A percentile compares a stretch with the other conserved stretches of the same genome.
phyloP scores from a whole-genome alignment of 441 rosid genomes.

The Gossypium lobatum region DNA sequence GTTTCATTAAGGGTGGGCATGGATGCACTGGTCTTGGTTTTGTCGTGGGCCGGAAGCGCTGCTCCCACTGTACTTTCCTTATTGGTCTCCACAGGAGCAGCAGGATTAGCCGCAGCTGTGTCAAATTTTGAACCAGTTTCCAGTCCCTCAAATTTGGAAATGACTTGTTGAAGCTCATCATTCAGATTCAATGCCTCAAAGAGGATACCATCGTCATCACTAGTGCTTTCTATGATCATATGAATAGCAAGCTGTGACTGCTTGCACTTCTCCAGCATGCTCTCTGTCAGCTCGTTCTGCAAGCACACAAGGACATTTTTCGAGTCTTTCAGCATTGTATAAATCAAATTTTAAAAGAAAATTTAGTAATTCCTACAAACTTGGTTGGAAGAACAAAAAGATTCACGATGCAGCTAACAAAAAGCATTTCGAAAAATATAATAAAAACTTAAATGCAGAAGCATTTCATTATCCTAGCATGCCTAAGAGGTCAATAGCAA shows the following conservation, averaged over 20 bases:
- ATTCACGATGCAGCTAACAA: background rate
- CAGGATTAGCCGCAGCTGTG: background rate
- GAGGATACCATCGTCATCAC: slow-evolving; percentile 66
- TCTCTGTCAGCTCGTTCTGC: slow-evolving; percentile 73
- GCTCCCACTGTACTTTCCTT: slow-evolving; percentile 9
- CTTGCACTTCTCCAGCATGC: slow-evolving; percentile 75
- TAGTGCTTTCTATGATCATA: slow-evolving; percentile 68
- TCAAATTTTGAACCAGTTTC: slow-evolving; percentile 30
- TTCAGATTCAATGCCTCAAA: slow-evolving; percentile 78
- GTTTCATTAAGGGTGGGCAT: slow-evolving; percentile 4
- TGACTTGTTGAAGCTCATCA: slow-evolving; percentile 62
- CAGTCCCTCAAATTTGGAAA: slow-evolving; percentile 38
- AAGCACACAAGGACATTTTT: slow-evolving; percentile 13
- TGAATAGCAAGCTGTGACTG: slow-evolving; percentile 61
- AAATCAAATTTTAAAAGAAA: background rate
- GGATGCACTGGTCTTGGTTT: slow-evolving; percentile 17
- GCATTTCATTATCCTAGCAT: background rate
- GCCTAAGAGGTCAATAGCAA: background rate
- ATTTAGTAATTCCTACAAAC: background rate
- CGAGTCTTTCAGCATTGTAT: background rate
- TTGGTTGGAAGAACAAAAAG: background rate
- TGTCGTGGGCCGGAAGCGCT: background rate
- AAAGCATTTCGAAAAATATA: background rate
- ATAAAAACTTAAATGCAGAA: background rate
- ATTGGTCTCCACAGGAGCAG: slow-evolving; percentile 3